Conservation (phyloP, 805 yeast species). For the Candida insectorum region DNA sequence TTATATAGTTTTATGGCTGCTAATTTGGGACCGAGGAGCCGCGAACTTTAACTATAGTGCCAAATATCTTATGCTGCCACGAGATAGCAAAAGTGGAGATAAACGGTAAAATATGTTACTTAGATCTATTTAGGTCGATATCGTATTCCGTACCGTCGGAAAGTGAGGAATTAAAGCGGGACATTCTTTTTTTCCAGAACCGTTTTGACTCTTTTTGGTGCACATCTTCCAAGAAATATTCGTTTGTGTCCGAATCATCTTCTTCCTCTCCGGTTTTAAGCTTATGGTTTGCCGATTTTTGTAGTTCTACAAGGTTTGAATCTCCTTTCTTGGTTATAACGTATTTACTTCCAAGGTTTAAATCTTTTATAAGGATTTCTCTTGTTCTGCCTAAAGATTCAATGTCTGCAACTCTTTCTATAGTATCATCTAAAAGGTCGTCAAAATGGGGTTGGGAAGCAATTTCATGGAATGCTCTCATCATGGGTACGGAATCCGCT, state of each 20-base stretch:
- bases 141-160: conserved; percentile 13
- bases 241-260: conserved; percentile 14
- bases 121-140: conserved; percentile 9
- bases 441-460: conserved; percentile 70
- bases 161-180: not conserved
- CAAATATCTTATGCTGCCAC: too few species aligned
- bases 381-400: conserved; percentile 77
- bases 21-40: too few species aligned
- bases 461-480: conserved; percentile 83
- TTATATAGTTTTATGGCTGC: too few species aligned
- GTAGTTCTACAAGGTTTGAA: conserved; percentile 1
- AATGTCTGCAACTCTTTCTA: conserved; percentile 67
- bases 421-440: conserved; percentile 59
- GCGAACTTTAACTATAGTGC: too few species aligned
- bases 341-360: conserved; percentile 50
- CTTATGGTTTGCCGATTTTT: conserved; percentile 10
- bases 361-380: conserved; percentile 70
- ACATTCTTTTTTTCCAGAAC: conserved; percentile 49
- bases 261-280: conserved; percentile 13
- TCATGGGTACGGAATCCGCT: conserved; percentile 85
- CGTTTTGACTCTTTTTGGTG: conserved; percentile 50
- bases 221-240: conserved; percentile 45
- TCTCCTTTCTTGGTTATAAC: conserved; percentile 4
- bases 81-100: too few species aligned
- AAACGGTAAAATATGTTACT: too few species aligned